These are phyloP conservation scores for Xylaria bambusicola DNA, from an alignment of 495 filamentous ascomycete species.

Conservation along the genomic window DNA sequence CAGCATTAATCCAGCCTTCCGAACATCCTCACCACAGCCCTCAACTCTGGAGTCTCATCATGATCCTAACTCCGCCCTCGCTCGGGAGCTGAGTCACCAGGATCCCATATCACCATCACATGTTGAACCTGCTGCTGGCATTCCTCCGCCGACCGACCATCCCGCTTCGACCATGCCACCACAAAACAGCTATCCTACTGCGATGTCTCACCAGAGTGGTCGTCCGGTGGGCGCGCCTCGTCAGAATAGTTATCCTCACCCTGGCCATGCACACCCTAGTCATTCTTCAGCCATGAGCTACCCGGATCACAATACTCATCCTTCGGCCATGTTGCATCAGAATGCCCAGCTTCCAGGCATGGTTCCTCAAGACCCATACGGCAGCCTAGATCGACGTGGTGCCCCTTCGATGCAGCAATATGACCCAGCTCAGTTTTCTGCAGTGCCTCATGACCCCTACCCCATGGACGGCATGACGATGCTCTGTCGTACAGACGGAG, in stretches of 20 bases:
- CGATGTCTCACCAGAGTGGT: not conserved
- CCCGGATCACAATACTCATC: not conserved
- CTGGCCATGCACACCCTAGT: too few relatives aligned
- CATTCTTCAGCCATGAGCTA: not conserved
- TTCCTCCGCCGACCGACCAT: not conserved
- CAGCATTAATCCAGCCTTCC: slow-evolving; percentile 91
- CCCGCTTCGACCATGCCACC: not conserved
- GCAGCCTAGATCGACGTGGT: slow-evolving; percentile 26
- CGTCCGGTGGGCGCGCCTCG: too few relatives aligned
- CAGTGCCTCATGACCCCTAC: slow-evolving; percentile 89
- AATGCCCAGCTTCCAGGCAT: slow-evolving; percentile 1
- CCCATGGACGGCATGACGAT: slow-evolving; percentile 98
- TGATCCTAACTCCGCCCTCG: slow-evolving; percentile 72
- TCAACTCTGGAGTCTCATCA: slow-evolving; percentile 89
- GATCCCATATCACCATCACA: slow-evolving; percentile 38
- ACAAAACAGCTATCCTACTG: not conserved
- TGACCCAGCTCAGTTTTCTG: slow-evolving; percentile 61
- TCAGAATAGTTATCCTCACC: not conserved
- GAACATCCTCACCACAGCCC: slow-evolving; percentile 78
- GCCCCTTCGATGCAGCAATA: slow-evolving; percentile 45
- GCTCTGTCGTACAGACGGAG: slow-evolving; percentile 76
- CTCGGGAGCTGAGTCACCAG: slow-evolving; percentile 61
- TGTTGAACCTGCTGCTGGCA: not conserved
- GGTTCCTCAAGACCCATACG: slow-evolving; percentile 25
- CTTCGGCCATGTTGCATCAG: not conserved